Evolutionary conservation across 257 asterid genomes (phyloP), one percentile per base, ranked within the genome.

Genomic region (Linderniella brevidens): DNA sequence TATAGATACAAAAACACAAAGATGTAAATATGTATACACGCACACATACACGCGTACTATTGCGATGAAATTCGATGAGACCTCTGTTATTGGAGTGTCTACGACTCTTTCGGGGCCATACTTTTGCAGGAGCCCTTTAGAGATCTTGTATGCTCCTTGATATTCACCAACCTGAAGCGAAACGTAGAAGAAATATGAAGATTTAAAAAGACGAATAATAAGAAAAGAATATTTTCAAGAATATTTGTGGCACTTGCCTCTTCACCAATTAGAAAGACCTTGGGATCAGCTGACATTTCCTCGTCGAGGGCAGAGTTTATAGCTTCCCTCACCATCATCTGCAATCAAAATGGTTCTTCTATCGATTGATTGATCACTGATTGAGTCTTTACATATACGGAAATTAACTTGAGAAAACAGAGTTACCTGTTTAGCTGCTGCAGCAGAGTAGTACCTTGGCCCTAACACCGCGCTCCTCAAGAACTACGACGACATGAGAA

Each of bases 41-140:
- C 14, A 13, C 48, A 25, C 48, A 47, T 44, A 17, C 48, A 40
- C 54, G 49, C 40, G 25, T 39, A 13, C 29, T 19, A 46, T 8
- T 47, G 48, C 13, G 20, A 44, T 29, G 20, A 50, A 41, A 61
- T 17, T 42, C 50, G 35, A 57, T 57, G 58, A 47, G 51, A 61
- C 97, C 97, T 88, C 97, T 0, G 95, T 88, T 58, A 88, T 88
- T 17, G 97, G 97, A 41, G 97, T 80, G 55, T 88, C 97, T 13
- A 70, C 47, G 59, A 88, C 95, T 69, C 97, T 71, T 37, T 80
- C 73, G 1, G 97, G 95, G 58, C 97, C 97, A 68, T 77, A 80
- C 64, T 88, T 88, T 9, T 76, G 82, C 65, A 80, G 68, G 55
- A 88, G 86, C 52, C 97, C 97, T 68, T 76, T 84, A 25, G 97